Base-by-base conservation (phyloP, 371 early-diverging fungal genomes). In the Rhizomucor pusillus region DNA sequence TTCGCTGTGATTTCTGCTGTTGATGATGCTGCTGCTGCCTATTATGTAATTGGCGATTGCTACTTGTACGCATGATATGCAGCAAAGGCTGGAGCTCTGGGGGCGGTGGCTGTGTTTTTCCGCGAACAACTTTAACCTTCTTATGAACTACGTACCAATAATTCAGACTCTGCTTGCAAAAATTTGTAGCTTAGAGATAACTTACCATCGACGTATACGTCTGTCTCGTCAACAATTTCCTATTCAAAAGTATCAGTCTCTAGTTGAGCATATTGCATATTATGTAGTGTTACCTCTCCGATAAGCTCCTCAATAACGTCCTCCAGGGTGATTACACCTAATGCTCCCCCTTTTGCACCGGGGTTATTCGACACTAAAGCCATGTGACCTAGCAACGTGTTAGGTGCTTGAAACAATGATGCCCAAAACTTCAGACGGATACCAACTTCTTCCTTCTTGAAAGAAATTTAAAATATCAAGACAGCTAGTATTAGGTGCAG, bases 241-340 rank as follows among this genome's bases (percentile, higher is more conserved):
- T 86, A 68, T 43, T 29, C 11, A 37, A n/a, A 24, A 10, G 22
- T 16, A 1, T 35, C 29, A 41, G 34, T 2, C 35, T 20, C 24
- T 23, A 1, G 16, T 37, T 43, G 23, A 25, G 19, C 54, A 7
- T 39, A 33, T 37, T 16, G 45, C 19, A 34, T 11, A 19, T 36
- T 43, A 47, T 47, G 34, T 52, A 34, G 9, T 37, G 5, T 68
- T 70, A 79, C 82, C 56, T 88, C 88, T 13, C 91, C 91, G 65
- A 98, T 88, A n/a, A 97, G 71, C 72, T 96, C 97, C 69, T 98
- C 97, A 59, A 98, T 92, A 11, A 98, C 93, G 66, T 98, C 98
- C 63, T 98, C 98, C 29, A 97, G 71, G 0, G 98, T 98, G 43
- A 98, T 89, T 9, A 97, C 91, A 7, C 98, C 98, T n/a, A 97